Percentiles rank a stretch among this genome's conserved stretches.
These are phyloP conservation scores for Warburgia ugandensis DNA, from an alignment of 164 flowering plant species.

Conservation along the genomic window DNA sequence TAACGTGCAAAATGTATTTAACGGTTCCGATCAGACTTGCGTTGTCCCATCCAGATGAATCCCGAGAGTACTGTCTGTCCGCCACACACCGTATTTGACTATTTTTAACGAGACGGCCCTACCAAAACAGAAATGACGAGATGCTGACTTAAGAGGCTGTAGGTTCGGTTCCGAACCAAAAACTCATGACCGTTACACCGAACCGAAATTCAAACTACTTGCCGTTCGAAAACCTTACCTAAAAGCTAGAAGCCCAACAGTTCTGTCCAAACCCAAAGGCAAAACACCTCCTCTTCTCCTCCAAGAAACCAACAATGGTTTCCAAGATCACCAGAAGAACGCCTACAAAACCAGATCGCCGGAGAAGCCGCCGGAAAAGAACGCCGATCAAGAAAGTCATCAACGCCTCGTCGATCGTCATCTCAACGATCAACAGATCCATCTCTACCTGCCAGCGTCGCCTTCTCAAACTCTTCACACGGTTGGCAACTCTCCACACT, in stretches of 20 bases:
- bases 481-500: constrained; percentile 36
- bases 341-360: constrained; percentile 35
- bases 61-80: too few relatives aligned
- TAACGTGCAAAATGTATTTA: too few relatives aligned
- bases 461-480: constrained; percentile 54
- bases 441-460: constrained; percentile 58
- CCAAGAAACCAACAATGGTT: constrained; percentile 40
- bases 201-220: constrained; percentile 29
- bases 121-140: too few relatives aligned
- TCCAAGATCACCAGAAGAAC: constrained; percentile 47
- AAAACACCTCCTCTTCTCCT: constrained; percentile 1
- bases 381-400: constrained; percentile 30
- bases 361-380: constrained; percentile 27
- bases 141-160: too few relatives aligned
- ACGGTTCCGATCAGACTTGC: too few relatives aligned
- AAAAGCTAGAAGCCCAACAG: neutral
- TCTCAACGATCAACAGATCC: constrained; percentile 57
- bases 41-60: too few relatives aligned
- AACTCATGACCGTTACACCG: constrained; percentile 33
- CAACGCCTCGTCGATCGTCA: constrained; percentile 31
- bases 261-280: neutral
- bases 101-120: too few relatives aligned
- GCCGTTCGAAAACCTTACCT: constrained; percentile 4
- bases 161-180: constrained; percentile 19
- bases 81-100: too few relatives aligned